A percentile compares a stretch with the other conserved stretches of the same genome.
phyloP scores from a whole-genome alignment of 495 filamentous ascomycete genomes.

The Penicillium flavigenum region DNA sequence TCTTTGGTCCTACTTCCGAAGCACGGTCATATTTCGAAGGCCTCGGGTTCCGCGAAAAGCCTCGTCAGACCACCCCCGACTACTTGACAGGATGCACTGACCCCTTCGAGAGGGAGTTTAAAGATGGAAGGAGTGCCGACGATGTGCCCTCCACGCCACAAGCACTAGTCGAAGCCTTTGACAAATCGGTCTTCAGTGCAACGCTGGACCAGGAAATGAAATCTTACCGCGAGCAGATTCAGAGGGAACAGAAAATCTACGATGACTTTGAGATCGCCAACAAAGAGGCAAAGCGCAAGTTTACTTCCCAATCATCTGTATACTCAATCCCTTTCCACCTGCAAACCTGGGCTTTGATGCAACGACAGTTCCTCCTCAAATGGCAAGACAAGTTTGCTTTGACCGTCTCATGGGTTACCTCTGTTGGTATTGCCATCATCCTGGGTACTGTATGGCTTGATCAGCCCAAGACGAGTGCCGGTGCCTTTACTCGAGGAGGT shows the following conservation, averaged over 20 bases:
- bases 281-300: conserved; percentile 70
- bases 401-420: conserved; percentile 72
- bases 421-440: conserved; percentile 72
- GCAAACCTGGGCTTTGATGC: conserved; percentile 80
- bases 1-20: conserved; percentile 69
- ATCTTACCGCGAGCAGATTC: conserved; percentile 58
- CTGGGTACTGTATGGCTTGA: conserved; percentile 77
- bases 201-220: conserved; percentile 65
- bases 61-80: conserved; percentile 82
- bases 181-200: conserved; percentile 56
- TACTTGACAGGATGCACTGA: conserved; percentile 85
- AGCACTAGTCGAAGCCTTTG: conserved; percentile 65
- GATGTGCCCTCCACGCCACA: conserved; percentile 68
- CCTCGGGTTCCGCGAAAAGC: conserved; percentile 74
- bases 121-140: conserved; percentile 55
- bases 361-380: conserved; percentile 79
- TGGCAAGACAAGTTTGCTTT: conserved; percentile 79
- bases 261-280: conserved; percentile 79
- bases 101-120: conserved; percentile 76
- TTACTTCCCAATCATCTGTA: conserved; percentile 63
- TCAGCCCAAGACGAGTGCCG: conserved; percentile 61
- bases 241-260: conserved; percentile 61
- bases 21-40: conserved; percentile 77
- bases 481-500: conserved; percentile 75
- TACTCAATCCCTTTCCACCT: conserved; percentile 78